phyloP scores from a whole-genome alignment of 2,329 filamentous ascomycete species.

The Scedosporium boydii region DNA sequence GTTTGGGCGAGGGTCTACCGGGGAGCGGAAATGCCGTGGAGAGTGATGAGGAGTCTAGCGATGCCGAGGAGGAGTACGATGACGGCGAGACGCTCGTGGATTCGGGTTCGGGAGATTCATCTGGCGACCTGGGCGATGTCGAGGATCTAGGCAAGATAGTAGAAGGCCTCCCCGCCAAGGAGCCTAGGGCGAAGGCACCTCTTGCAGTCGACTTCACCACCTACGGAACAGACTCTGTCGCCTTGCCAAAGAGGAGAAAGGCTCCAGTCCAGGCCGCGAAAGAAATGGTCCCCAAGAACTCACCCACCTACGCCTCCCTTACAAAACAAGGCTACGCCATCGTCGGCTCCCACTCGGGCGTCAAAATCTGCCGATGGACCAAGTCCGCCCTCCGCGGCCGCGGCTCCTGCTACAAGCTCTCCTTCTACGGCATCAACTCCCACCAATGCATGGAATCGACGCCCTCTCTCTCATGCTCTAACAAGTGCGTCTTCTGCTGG shows the following conservation, averaged over 20 bases:
- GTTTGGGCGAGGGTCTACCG: conserved; percentile 54
- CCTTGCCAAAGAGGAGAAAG: conserved; percentile 21
- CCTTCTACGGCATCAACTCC: conserved; percentile 92
- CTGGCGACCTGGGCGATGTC: conserved; percentile 58
- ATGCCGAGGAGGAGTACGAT: conserved; percentile 32
- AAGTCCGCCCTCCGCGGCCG: conserved; percentile 91
- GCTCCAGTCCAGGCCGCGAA: conserved; percentile 45
- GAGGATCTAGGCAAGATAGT: conserved; percentile 72
- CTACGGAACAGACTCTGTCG: conserved; percentile 42
- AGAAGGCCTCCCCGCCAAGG: conserved; percentile 26
- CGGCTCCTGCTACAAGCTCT: conserved; percentile 95
- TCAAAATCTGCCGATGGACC: conserved; percentile 98
- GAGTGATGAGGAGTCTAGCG: conserved; percentile 54
- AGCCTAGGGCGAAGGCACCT: conserved; percentile 23
- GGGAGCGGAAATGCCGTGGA: conserved; percentile 79
- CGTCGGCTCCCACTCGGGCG: conserved; percentile 87
- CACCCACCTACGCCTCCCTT: conserved; percentile 77
- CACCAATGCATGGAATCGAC: conserved; percentile 99
- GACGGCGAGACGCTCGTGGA: conserved; percentile 43
- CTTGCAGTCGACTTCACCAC: conserved; percentile 86
- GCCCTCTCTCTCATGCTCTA: conserved; percentile 87
- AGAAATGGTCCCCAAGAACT: conserved; percentile 89
- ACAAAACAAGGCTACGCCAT: conserved; percentile 97
- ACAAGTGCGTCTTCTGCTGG: conserved; percentile 99
- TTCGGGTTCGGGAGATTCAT: neutral